A percentile compares a stretch with the other conserved stretches of the same genome.
Evolutionary conservation across 495 filamentous ascomycete species (phyloP).

Genomic region (Glarea lozoyensis): DNA sequence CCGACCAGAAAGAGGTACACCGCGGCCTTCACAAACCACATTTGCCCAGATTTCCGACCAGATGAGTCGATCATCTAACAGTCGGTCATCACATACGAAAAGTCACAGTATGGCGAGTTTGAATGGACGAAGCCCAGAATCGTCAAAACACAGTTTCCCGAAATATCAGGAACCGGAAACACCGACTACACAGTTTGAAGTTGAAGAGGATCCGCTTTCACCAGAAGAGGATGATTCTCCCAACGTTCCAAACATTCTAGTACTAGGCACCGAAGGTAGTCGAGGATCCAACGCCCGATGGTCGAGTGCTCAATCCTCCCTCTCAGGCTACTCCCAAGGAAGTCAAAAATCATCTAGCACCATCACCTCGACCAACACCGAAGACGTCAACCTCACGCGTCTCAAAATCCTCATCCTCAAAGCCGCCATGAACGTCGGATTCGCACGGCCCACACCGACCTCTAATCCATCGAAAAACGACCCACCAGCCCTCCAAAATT

Average conservation of each 20-base stretch:
- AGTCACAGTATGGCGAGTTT: constrained; percentile 17
- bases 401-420: constrained; percentile 70
- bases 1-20: constrained; percentile 78
- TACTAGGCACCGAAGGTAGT: constrained; percentile 58
- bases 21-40: constrained; percentile 67
- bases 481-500: constrained; percentile 46
- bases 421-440: constrained; percentile 74
- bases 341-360: constrained; percentile 66
- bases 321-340: constrained; percentile 65
- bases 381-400: constrained; percentile 65
- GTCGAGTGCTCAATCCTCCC: constrained; percentile 66
- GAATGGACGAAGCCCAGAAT: constrained; percentile 18
- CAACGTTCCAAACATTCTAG: constrained; percentile 71
- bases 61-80: constrained; percentile 19
- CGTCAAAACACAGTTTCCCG: constrained; percentile 6
- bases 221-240: constrained; percentile 63
- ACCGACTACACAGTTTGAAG: constrained; percentile 88
- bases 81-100: constrained; percentile 3
- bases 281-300: constrained; percentile 46
- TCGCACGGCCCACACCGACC: constrained; percentile 37
- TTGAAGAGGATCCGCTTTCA: constrained; percentile 77
- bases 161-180: constrained; percentile 63
- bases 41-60: constrained; percentile 47
- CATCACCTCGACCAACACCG: constrained; percentile 55
- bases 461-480: constrained; percentile 25